Percentiles rank a stretch among this genome's conserved stretches.
These are phyloP conservation scores for Funneliformis geosporum DNA, from an alignment of 192 early-diverging fungal species.

Conservation along the genomic window DNA sequence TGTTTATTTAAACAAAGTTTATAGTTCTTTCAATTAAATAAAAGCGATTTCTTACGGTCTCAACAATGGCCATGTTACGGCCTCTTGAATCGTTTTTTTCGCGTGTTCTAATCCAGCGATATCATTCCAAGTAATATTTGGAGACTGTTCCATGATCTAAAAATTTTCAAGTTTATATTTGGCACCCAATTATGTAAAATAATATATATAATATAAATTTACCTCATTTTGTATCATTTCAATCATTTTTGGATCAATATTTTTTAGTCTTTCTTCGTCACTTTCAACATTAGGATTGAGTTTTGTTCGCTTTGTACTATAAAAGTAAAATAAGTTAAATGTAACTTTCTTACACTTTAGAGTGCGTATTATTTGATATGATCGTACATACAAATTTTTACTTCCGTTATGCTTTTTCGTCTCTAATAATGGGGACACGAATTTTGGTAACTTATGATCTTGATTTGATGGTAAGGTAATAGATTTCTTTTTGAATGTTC, in stretches of 20 bases:
- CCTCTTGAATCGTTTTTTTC: conserved; percentile 76
- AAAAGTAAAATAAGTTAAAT: neutral
- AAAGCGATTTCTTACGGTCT: conserved; percentile 33
- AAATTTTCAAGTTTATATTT: neutral
- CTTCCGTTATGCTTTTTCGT: neutral
- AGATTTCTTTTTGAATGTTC: neutral
- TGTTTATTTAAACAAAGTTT: neutral
- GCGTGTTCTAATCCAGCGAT: conserved; percentile 85
- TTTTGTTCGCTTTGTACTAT: neutral
- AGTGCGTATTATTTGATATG: neutral
- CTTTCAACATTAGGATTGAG: conserved; percentile 17
- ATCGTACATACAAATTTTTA: neutral
- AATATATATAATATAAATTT: neutral
- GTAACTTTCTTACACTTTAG: neutral
- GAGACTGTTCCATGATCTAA: conserved; percentile 63
- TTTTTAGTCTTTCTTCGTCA: conserved; percentile 60
- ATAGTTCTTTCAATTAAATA: neutral
- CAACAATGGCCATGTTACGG: conserved; percentile 80
- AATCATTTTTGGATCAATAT: conserved; percentile 86
- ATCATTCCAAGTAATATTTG: conserved; percentile 76
- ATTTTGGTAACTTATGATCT: neutral
- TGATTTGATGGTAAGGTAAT: neutral
- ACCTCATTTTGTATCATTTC: conserved; percentile 88
- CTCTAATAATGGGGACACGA: neutral
- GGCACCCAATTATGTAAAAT: neutral